These are phyloP conservation scores for Fusarium dimerum DNA, from an alignment of 2,329 filamentous ascomycete species.

Conservation along the genomic window DNA sequence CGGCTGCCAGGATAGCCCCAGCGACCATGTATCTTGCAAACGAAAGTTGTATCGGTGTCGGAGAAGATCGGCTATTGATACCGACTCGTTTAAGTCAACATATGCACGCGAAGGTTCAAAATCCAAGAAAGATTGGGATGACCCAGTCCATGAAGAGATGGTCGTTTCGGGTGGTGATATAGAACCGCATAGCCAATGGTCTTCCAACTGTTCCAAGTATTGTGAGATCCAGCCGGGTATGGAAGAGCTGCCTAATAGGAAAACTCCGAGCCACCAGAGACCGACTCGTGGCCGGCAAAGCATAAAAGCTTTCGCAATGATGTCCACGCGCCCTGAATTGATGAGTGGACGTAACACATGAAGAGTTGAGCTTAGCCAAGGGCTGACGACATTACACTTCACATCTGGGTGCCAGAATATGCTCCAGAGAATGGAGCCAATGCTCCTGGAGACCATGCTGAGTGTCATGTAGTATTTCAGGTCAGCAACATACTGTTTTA, in stretches of 20 bases:
- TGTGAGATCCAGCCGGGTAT: constrained; percentile 7
- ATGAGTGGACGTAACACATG: constrained; percentile 10
- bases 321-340: constrained; percentile 5
- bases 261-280: constrained; percentile 23
- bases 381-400: constrained; percentile 25
- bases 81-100: background rate
- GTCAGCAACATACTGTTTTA: constrained; percentile 9
- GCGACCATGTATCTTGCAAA: background rate
- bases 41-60: constrained; percentile 3
- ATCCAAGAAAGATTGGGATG: constrained; percentile 5
- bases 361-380: constrained; percentile 19
- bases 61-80: constrained; percentile 1
- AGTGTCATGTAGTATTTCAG: constrained; percentile 26
- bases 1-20: constrained; percentile 4
- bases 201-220: constrained; percentile 14
- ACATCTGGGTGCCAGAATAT: constrained; percentile 28
- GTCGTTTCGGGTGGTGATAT: constrained; percentile 9
- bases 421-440: constrained; percentile 22
- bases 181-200: constrained; percentile 11
- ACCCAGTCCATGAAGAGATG: constrained; percentile 12
- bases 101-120: background rate
- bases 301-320: constrained; percentile 13
- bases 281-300: constrained; percentile 16
- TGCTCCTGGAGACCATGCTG: constrained; percentile 11
- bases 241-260: constrained; percentile 8